Evolutionary conservation across 352 stramenopile species (phyloP).

Genomic region (Phytophthora sansomeana): DNA sequence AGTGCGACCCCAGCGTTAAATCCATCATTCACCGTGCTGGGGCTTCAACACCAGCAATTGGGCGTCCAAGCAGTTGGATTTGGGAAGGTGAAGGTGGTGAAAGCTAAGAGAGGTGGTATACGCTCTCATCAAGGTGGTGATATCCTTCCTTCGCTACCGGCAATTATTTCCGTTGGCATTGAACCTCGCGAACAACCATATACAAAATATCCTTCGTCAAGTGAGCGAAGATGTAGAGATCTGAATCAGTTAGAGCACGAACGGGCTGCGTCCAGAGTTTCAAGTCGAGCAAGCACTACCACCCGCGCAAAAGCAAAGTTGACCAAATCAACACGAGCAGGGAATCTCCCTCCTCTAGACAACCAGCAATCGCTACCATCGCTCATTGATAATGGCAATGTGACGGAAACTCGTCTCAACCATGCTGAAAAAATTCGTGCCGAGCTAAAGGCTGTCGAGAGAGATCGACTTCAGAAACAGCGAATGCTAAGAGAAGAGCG

Average conservation of each 20-base stretch:
- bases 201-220: conserved; percentile 1
- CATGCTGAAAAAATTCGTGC: conserved; percentile 51
- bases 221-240: background rate
- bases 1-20: conserved; percentile 3
- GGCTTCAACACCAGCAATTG: conserved; percentile 24
- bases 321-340: background rate
- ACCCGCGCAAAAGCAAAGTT: conserved; percentile 8
- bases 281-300: background rate
- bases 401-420: conserved; percentile 38
- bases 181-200: background rate
- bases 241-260: conserved; percentile 28
- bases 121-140: background rate
- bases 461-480: conserved; percentile 57
- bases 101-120: background rate
- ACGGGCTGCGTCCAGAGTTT: conserved; percentile 3
- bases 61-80: background rate
- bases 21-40: conserved; percentile 25
- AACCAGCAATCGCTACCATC: conserved; percentile 4
- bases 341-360: conserved; percentile 18
- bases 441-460: conserved; percentile 51
- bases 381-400: conserved; percentile 19
- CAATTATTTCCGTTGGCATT: conserved; percentile 15
- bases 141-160: conserved; percentile 9
- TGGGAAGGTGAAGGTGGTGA: background rate
- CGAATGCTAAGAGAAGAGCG: conserved; percentile 49